Conservation (phyloP, 768 basidiomycete genomes). For the Dendrothele bispora region DNA sequence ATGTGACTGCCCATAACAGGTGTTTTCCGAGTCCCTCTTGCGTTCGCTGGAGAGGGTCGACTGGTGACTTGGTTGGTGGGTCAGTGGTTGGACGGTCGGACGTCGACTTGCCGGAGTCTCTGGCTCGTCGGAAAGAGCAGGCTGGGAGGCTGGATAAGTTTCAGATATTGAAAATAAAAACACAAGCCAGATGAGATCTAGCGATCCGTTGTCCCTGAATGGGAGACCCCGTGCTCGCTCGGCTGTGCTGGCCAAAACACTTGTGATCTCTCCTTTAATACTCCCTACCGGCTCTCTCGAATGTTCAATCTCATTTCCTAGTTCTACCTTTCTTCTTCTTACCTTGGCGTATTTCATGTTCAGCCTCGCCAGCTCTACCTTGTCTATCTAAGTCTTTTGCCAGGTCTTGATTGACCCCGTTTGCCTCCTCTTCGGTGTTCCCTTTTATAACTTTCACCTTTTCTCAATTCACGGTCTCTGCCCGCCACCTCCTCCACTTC, state of each 20-base stretch:
- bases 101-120: background rate
- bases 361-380: background rate
- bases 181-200: no score
- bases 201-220: slow-evolving; percentile 9
- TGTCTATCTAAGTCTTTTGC: background rate
- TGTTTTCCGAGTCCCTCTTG: background rate
- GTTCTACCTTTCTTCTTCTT: slow-evolving; percentile 1
- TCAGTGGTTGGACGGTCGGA: no score
- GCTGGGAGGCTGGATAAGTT: no score
- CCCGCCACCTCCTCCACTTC: background rate
- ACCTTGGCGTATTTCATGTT: slow-evolving; percentile 3
- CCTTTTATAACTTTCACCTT: background rate
- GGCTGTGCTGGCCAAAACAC: slow-evolving; percentile 10
- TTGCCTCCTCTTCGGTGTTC: no score
- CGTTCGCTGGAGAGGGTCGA: no score
- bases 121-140: no score
- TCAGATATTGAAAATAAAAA: no score
- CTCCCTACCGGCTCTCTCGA: background rate
- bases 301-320: background rate
- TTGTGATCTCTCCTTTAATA: slow-evolving; percentile 9
- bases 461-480: background rate
- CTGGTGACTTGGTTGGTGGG: background rate
- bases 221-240: slow-evolving; percentile 8
- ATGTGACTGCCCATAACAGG: background rate
- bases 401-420: slow-evolving; percentile 3